These are phyloP conservation scores for Ilyonectria sp. DNA, from an alignment of 2,329 filamentous ascomycete genomes.

Conservation along the genomic window DNA sequence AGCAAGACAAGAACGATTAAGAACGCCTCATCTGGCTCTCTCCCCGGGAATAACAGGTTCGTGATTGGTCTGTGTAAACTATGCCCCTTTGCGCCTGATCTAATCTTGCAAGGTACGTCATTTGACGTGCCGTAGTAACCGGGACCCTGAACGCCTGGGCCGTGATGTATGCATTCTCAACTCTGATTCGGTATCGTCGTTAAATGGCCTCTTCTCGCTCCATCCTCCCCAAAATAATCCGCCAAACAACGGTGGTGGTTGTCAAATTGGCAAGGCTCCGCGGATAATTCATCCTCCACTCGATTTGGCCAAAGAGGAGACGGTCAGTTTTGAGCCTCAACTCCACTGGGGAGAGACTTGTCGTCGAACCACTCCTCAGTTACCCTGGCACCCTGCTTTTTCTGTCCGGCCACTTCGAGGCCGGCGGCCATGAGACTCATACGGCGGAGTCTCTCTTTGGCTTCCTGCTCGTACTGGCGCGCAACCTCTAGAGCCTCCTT, in stretches of 20 bases:
- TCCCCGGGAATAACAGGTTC: conserved; percentile 18
- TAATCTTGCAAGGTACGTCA: conserved; percentile 35
- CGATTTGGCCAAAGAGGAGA: conserved; percentile 2
- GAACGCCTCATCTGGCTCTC: conserved; percentile 2
- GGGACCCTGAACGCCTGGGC: conserved; percentile 45
- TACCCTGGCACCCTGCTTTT: conserved; percentile 36
- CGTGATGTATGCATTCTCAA: conserved; percentile 34
- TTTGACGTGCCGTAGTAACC: conserved; percentile 42
- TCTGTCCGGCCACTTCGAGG: conserved; percentile 71
- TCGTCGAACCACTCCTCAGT: conserved; percentile 57
- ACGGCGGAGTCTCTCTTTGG: conserved; percentile 82
- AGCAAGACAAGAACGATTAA: neutral
- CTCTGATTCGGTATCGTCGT: conserved; percentile 26
- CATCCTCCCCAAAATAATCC: conserved; percentile 15
- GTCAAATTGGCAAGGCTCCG: neutral
- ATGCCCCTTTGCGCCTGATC: conserved; percentile 38
- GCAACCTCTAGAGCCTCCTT: conserved; percentile 77
- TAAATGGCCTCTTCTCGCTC: conserved; percentile 1
- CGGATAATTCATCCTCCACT: conserved; percentile 9
- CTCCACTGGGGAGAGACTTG: conserved; percentile 24
- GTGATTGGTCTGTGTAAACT: conserved; percentile 25
- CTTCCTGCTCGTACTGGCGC: conserved; percentile 80
- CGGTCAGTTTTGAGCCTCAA: conserved; percentile 29
- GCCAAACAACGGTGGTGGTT: conserved; percentile 12
- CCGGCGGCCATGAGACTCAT: conserved; percentile 84